Percentiles rank a stretch among this genome's conserved stretches.
These are phyloP conservation scores for Lodderomyces theae DNA, from an alignment of 1,139 yeast species.

Conservation along the genomic window DNA sequence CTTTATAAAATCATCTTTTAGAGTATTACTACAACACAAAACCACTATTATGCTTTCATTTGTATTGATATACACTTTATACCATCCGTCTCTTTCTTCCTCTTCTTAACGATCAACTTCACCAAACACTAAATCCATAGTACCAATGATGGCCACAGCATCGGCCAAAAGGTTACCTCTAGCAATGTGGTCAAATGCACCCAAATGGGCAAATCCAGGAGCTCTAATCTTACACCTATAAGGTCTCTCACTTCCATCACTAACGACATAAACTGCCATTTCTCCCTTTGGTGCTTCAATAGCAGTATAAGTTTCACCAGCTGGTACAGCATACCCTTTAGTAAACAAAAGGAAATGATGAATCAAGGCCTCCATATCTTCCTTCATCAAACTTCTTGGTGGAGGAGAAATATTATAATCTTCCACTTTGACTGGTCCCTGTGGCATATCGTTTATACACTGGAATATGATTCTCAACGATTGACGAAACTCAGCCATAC, in stretches of 20 bases:
- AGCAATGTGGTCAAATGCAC: slow-evolving; percentile 81
- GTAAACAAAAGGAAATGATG: slow-evolving; percentile 87
- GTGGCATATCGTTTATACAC: slow-evolving; percentile 88
- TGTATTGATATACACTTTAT: too few species aligned
- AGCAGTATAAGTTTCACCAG: slow-evolving; percentile 88
- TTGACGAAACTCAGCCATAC: slow-evolving; percentile 93
- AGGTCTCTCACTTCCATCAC: slow-evolving; percentile 89
- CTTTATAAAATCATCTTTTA: slow-evolving; percentile 20
- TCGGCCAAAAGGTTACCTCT: slow-evolving; percentile 89
- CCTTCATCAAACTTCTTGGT: slow-evolving; percentile 78
- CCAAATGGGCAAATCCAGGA: slow-evolving; percentile 89
- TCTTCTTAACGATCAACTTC: slow-evolving; percentile 74
- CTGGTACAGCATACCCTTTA: slow-evolving; percentile 86
- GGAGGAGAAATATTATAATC: slow-evolving; percentile 86
- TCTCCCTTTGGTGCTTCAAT: slow-evolving; percentile 96
- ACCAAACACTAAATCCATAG: slow-evolving; percentile 93
- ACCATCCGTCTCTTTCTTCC: too few species aligned
- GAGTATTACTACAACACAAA: background rate
- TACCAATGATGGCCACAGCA: slow-evolving; percentile 92
- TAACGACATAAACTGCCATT: slow-evolving; percentile 87
- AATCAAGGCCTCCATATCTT: slow-evolving; percentile 89
- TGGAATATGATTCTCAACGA: slow-evolving; percentile 86
- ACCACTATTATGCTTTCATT: too few species aligned
- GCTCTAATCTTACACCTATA: slow-evolving; percentile 92
- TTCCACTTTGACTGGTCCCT: slow-evolving; percentile 90